Conservation (phyloP, 129 eudicot species). For the Flaveria robusta region DNA sequence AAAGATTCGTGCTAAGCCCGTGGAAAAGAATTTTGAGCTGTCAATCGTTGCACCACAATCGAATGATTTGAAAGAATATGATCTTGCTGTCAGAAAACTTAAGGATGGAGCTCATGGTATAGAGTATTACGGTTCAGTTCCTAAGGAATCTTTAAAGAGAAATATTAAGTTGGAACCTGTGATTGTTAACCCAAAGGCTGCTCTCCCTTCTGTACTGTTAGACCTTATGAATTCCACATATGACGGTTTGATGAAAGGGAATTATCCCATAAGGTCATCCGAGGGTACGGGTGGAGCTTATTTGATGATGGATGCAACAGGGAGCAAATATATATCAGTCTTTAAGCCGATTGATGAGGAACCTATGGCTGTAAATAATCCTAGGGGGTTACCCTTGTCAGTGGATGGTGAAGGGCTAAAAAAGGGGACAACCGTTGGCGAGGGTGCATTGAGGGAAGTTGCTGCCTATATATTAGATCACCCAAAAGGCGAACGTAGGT, state of each 20-base stretch:
- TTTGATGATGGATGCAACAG: slow-evolving; percentile 64
- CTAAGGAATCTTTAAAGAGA: slow-evolving; percentile 6
- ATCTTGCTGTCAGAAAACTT: slow-evolving; percentile 1
- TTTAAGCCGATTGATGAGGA: slow-evolving; percentile 83
- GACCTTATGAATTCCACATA: slow-evolving; percentile 46
- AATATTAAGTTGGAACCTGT: slow-evolving; percentile 42
- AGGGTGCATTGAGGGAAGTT: slow-evolving; percentile 74
- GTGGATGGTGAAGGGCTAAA: slow-evolving; percentile 69
- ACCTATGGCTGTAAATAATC: slow-evolving; percentile 79
- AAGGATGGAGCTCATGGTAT: slow-evolving; percentile 4
- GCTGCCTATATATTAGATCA: slow-evolving; percentile 74
- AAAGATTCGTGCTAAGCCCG: slow-evolving; percentile 48
- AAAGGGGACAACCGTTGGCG: slow-evolving; percentile 74
- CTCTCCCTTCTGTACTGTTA: slow-evolving; percentile 42
- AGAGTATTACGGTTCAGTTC: slow-evolving; percentile 13
- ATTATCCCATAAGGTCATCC: slow-evolving; percentile 61
- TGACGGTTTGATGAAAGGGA: slow-evolving; percentile 50
- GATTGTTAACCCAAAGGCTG: slow-evolving; percentile 43
- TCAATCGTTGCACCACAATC: slow-evolving; percentile 37
- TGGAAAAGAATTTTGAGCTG: slow-evolving; percentile 49
- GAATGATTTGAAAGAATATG: neutral
- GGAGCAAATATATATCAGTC: slow-evolving; percentile 52
- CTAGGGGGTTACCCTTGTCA: slow-evolving; percentile 60
- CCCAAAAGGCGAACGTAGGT: slow-evolving; percentile 11
- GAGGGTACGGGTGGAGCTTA: slow-evolving; percentile 79